These are phyloP conservation scores for Jimgerdemannia lactiflua DNA, from an alignment of 192 early-diverging fungal genomes.

Conservation along the genomic window DNA sequence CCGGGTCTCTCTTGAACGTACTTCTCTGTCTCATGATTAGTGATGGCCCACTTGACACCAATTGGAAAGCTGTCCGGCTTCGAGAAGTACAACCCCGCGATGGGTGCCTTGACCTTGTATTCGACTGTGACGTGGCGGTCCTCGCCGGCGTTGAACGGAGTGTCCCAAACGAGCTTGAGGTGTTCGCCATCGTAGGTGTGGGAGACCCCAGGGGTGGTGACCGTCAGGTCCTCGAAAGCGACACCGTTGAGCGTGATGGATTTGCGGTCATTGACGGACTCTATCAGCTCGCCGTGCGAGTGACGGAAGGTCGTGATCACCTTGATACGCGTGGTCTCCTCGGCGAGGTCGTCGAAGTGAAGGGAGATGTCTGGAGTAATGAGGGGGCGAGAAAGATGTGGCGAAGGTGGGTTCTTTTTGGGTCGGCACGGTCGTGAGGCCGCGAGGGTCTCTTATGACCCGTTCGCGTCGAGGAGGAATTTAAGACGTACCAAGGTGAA, in stretches of 20 bases:
- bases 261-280: constrained; percentile 4
- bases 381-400: no score
- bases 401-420: no score
- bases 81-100: constrained; percentile 45
- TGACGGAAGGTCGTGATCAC: constrained; percentile 20
- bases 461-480: no score
- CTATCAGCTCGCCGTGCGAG: neutral
- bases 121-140: constrained; percentile 28
- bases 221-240: constrained; percentile 22
- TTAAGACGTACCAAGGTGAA: constrained; percentile 17
- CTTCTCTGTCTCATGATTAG: constrained; percentile 46
- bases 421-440: no score
- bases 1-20: constrained; percentile 5
- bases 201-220: constrained; percentile 14
- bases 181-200: constrained; percentile 31
- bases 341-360: constrained; percentile 12
- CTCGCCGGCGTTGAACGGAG: constrained; percentile 22
- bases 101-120: constrained; percentile 27
- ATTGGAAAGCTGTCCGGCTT: constrained; percentile 28
- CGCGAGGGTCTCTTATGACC: no score
- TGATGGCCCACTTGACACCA: constrained; percentile 33
- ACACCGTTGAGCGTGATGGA: constrained; percentile 31
- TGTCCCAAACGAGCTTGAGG: constrained; percentile 30
- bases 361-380: constrained; percentile 24
- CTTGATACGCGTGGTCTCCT: constrained; percentile 13